Base-by-base conservation (phyloP, 1,284 basidiomycete species). In the Salmacisia buchloeana region DNA sequence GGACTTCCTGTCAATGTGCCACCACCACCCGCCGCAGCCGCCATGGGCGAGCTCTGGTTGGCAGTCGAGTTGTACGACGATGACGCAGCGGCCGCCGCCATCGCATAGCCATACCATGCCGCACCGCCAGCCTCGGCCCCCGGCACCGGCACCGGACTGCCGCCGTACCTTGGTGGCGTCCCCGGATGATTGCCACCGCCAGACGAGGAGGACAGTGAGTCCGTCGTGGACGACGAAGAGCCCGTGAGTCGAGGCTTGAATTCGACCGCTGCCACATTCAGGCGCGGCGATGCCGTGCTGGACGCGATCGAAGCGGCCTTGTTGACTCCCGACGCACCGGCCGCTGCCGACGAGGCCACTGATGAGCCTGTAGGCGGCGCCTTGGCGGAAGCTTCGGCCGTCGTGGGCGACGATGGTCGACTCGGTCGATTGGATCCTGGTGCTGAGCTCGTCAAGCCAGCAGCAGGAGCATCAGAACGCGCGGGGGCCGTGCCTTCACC, bases 191-290 rank as follows among this genome's bases (percentile, higher is more conserved):
- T 33, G 43, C 13, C 41, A 12, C 52, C 12, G 23, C 43, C 29
- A 35, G 59, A 33, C 33, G n/a, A 36, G 38, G 58, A 45, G 41
- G 38, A 39, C 18, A 31, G 21, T 10, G 45, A 25, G 52, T 35
- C 25, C 52, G 62, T 59, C 33, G 62, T 46, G 27, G 69, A 62
- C 21, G 69, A 61, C 12, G 58, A 46, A 0, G 61, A 59, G 34
- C 36, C 58, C 3, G 21, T 6, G 23, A 43, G 58, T 6, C 72
- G 66, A 6, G 76, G 76, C 58, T 69, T 71, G 67, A 78, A 78
- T 60, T 72, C 72, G 23, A 60, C 60, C 5, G 76, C 76, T 6
- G 64, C 69, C 18, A 76, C 66, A 67, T 77, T 78, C 57, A 78
- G 67, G 31, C 73, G 65, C 21, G 75, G 76, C 10, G 75, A 76